Base-by-base conservation (phyloP, 1,284 basidiomycete genomes). In the Vanrija sp. region DNA sequence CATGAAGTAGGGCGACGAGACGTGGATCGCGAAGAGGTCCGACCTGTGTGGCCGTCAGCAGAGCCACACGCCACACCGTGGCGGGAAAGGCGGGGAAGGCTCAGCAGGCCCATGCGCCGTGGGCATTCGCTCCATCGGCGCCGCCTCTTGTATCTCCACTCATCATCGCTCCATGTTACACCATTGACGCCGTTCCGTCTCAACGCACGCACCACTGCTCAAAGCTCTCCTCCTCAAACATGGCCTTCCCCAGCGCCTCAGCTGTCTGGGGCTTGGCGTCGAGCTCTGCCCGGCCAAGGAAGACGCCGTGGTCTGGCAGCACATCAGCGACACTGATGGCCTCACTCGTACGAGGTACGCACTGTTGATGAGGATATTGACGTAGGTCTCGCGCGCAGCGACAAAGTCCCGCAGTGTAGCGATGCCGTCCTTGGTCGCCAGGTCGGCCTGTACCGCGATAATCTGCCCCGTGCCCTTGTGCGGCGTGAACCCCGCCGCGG, bases 1-100 rank as follows among this genome's bases (percentile, higher is more conserved):
- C 15, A 66, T 69, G 62, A 75, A 76, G 58, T 71, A 67, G 65
- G 74, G 73, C 19, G 69, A 71, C 2, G 72, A 67, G 26, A 65
- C 67, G 66, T 77, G 75, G 65, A 73, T 75, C 23, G 55, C 51
- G 62, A 71, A 74, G 14, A 63, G 67, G 25, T 71, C 59, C 2
- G 9, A 8, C 49, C 49, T 50, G 49, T n/a, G 26, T 23, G 10
- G 10, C 3, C 28, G 28, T 43, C 6, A 43, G 18, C 39, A 15
- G 21, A 23, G 21, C 21, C 21, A 23, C 21, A 23, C 21, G 21
- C 21, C 21, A 23, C 21, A 23, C 2, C 5, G 21, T 23, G 21
- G 2, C 21, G 21, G 21, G 21, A 5, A 23, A 23, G 21, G 21
- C 21, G 21, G 21, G 21, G 21, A 23, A 23, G 21, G 21, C 21